Evolutionary conservation across 305 asterid genomes (phyloP).

Genomic region (Rubia peregrina): DNA sequence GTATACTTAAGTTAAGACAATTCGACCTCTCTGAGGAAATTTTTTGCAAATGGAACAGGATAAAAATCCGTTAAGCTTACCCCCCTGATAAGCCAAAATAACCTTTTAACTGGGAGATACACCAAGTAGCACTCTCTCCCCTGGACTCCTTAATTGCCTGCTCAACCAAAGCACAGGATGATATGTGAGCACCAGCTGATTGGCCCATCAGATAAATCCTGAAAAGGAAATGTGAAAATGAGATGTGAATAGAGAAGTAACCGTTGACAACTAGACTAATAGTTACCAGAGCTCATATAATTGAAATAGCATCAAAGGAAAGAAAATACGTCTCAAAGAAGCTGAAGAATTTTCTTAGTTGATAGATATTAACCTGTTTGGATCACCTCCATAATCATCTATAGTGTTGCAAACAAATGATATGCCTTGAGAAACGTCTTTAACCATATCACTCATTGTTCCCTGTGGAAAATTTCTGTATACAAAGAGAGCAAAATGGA

Average conservation of each 20-base stretch:
- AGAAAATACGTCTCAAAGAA: background rate
- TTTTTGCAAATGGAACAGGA: constrained; percentile 12
- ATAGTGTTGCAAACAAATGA: constrained; percentile 59
- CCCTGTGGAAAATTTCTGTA: constrained; percentile 99
- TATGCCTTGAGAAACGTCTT: constrained; percentile 77
- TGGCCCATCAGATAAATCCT: constrained; percentile 97
- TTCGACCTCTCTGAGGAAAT: constrained; percentile 4
- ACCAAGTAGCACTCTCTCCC: constrained; percentile 70
- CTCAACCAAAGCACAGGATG: constrained; percentile 77
- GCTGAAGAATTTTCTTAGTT: background rate
- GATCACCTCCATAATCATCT: constrained; percentile 82
- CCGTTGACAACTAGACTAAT: background rate
- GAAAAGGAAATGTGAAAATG: constrained; percentile 14
- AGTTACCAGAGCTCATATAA: background rate
- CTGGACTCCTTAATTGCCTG: constrained; percentile 82
- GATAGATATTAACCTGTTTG: constrained; percentile 47
- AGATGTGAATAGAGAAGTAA: background rate
- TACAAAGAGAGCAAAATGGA: constrained; percentile 12
- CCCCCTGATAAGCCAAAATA: constrained; percentile 98
- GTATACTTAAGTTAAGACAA: background rate
- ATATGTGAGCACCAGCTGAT: constrained; percentile 99
- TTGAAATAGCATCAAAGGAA: background rate
- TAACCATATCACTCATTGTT: constrained; percentile 89
- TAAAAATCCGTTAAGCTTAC: constrained; percentile 44
- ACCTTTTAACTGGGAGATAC: constrained; percentile 75